Conservation (phyloP, 352 stramenopile genomes). For the Phytophthora crassamura region DNA sequence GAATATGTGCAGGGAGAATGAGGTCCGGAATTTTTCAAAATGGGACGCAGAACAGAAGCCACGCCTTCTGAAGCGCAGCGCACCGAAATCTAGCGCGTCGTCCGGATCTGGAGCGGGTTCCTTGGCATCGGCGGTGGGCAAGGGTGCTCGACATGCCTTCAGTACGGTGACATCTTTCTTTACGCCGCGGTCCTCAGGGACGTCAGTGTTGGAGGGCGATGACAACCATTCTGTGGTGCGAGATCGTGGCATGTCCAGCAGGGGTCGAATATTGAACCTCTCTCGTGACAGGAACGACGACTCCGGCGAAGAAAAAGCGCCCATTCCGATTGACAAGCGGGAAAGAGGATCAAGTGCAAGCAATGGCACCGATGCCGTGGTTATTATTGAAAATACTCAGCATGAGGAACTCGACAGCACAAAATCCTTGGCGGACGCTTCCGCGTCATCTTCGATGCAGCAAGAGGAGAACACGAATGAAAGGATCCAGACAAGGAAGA, state of each 20-base stretch:
- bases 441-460: not conserved
- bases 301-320: slow-evolving; percentile 21
- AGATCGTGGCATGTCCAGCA: slow-evolving; percentile 2
- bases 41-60: slow-evolving; percentile 12
- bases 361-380: slow-evolving; percentile 1
- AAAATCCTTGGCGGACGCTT: not conserved
- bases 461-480: slow-evolving; percentile 26
- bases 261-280: slow-evolving; percentile 26
- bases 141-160: slow-evolving; percentile 19
- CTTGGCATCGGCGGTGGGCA: slow-evolving; percentile 17
- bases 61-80: slow-evolving; percentile 2
- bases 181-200: slow-evolving; percentile 1
- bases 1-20: slow-evolving; percentile 26
- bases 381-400: slow-evolving; percentile 19
- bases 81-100: slow-evolving; percentile 13
- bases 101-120: not conserved
- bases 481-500: slow-evolving; percentile 25
- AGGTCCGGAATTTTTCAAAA: slow-evolving; percentile 25
- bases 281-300: slow-evolving; percentile 20
- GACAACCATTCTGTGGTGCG: slow-evolving; percentile 8
- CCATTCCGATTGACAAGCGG: slow-evolving; percentile 24
- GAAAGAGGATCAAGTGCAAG: not conserved
- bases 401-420: slow-evolving; percentile 6
- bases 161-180: slow-evolving; percentile 36
- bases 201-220: slow-evolving; percentile 30